These are phyloP conservation scores for Sutorius australiensis DNA, from an alignment of 768 basidiomycete genomes.

Conservation along the genomic window DNA sequence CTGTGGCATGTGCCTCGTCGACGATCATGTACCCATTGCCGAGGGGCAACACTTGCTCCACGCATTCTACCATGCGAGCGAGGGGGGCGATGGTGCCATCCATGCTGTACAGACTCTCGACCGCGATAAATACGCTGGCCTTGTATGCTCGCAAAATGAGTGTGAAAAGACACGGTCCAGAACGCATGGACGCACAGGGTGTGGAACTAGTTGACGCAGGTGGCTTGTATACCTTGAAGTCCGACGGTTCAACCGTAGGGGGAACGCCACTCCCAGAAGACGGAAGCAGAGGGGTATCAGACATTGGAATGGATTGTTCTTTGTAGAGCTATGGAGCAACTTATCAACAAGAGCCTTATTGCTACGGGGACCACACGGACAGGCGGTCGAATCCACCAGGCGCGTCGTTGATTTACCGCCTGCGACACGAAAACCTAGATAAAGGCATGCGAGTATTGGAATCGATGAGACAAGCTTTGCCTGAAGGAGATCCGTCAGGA, in stretches of 20 bases:
- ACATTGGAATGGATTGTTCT: slow-evolving; percentile 19
- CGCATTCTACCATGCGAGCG: slow-evolving; percentile 52
- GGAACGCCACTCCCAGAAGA: background rate
- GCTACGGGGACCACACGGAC: slow-evolving; percentile 13
- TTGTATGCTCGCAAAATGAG: slow-evolving; percentile 9
- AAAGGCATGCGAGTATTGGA: slow-evolving; percentile 3
- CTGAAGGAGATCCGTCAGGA: slow-evolving; percentile 39
- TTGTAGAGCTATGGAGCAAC: slow-evolving; percentile 10
- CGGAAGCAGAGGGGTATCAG: slow-evolving; percentile 17
- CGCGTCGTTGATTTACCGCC: background rate
- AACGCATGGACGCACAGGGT: slow-evolving; percentile 32
- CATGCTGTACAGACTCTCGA: slow-evolving; percentile 94
- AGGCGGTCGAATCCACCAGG: slow-evolving; percentile 1
- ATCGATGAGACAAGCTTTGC: background rate
- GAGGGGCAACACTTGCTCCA: slow-evolving; percentile 58
- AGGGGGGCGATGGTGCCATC: slow-evolving; percentile 90
- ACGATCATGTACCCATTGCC: slow-evolving; percentile 74
- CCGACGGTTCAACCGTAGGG: slow-evolving; percentile 10
- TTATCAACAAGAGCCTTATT: slow-evolving; percentile 16
- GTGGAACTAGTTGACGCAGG: slow-evolving; percentile 28
- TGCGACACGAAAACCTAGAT: background rate
- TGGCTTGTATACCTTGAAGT: slow-evolving; percentile 51
- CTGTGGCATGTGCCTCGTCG: slow-evolving; percentile 93
- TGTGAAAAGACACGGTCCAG: background rate
- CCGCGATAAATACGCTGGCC: slow-evolving; percentile 69